Base-by-base conservation (phyloP, 2,329 filamentous ascomycete genomes). In the Claviceps pazoutovae region DNA sequence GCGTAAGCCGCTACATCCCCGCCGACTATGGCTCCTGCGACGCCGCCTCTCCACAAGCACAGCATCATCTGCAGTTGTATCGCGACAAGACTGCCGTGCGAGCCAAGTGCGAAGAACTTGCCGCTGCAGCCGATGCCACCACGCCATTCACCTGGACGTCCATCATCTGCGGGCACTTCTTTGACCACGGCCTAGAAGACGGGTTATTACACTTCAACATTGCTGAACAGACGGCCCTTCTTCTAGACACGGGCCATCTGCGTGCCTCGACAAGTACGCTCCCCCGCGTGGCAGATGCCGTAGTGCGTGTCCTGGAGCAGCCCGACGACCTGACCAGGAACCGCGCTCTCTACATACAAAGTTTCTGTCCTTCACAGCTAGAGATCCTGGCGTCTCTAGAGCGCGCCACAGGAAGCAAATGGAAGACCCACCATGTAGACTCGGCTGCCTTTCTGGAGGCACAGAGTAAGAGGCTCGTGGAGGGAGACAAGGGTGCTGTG, bases 1-100 rank as follows among this genome's bases (percentile, higher is more conserved):
- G 80, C 21, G 78, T 84, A 2, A 72, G 77, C 56, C 72, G 79
- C 26, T 82, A 81, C 66, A 69, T 84, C 42, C 79, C 80, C 2
- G 75, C 76, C 14, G 80, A 84, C 57, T 84, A 74, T 54, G 70
- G 69, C 37, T 61, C 62, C 55, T 68, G 65, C 49, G 66, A 68
- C 53, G 64, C 66, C 1, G 58, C 61, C 44, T 61, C 58, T n/a
- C 64, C 64, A 26, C 64, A 71, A 56, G 60, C 64, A 0, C 63
- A 62, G 53, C 58, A 60, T 21, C 54, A 64, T 2, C 53, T 68
- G 19, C 59, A 61, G 51, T 58, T 68, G 1, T 68, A 68, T 51
- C 60, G 64, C 13, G 64, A 65, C 49, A 68, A 68, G 59, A 59
- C 61, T 11, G 51, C 56, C 8, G 66, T 68, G 39, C 60, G 65